Conservation (phyloP, 2,329 filamentous ascomycete genomes). For the Aspergillus piperis region DNA sequence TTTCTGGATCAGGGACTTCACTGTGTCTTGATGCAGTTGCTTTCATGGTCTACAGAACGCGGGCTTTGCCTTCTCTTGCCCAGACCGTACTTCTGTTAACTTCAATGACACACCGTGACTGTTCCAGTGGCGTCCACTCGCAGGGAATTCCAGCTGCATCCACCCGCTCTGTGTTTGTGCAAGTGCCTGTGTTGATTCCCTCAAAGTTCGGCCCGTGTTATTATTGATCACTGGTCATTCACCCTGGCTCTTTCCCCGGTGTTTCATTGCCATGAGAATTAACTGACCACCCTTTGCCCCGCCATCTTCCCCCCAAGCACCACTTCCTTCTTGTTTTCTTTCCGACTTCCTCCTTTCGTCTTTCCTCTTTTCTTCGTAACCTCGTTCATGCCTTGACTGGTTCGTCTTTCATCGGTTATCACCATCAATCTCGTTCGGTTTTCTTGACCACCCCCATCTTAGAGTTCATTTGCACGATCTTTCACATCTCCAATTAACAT, state of each 20-base stretch:
- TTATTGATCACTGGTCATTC: not conserved
- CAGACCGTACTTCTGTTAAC: not conserved
- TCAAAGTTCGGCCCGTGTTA: not conserved
- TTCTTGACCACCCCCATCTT: not conserved
- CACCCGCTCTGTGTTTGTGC: conserved; percentile 5
- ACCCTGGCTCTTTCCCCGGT: not conserved
- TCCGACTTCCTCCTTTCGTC: not conserved
- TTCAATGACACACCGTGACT: not conserved
- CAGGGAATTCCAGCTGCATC: not conserved
- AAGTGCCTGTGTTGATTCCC: not conserved
- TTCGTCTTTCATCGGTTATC: not conserved
- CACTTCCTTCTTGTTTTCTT: not conserved
- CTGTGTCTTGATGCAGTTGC: not conserved
- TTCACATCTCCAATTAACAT: not conserved
- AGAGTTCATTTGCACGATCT: not conserved
- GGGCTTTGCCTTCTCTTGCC: not conserved
- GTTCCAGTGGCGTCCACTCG: not conserved
- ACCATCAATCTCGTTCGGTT: not conserved
- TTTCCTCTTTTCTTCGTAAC: not conserved
- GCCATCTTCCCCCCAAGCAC: not conserved
- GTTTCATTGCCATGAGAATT: not conserved
- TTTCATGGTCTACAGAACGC: not conserved
- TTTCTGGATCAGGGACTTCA: not conserved
- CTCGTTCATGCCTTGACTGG: not conserved
- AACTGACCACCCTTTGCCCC: not conserved